A percentile compares a stretch with the other conserved stretches of the same genome.
Conservation (phyloP, 2,329 filamentous ascomycete species). For the Paecilomyces sp. region DNA sequence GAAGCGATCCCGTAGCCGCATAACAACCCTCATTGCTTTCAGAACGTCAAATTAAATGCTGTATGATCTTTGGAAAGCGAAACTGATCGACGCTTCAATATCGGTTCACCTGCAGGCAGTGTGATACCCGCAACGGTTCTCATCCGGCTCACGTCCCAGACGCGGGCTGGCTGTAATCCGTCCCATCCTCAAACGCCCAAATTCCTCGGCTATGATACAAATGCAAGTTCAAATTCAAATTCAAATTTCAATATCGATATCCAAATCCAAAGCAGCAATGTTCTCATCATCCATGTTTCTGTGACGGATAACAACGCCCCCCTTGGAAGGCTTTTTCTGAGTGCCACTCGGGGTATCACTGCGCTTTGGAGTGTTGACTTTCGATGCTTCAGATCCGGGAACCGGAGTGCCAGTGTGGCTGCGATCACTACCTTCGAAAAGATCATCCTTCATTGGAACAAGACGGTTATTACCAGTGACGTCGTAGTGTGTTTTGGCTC, state of each 20-base stretch:
- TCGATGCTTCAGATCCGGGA: constrained; percentile 45
- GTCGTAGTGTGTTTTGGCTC: constrained; percentile 62
- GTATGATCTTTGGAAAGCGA: not conserved
- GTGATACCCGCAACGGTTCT: not conserved
- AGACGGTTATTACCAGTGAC: constrained; percentile 41
- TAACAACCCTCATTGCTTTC: not conserved
- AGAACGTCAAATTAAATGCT: not conserved
- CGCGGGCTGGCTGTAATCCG: not conserved
- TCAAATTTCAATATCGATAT: constrained; percentile 83
- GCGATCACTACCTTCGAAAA: constrained; percentile 40
- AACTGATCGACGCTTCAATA: not conserved
- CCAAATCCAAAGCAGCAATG: constrained; percentile 80
- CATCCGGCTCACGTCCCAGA: not conserved
- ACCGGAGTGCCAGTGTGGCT: constrained; percentile 44
- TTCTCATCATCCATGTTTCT: constrained; percentile 86
- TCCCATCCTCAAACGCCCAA: constrained; percentile 1
- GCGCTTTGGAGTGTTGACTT: constrained; percentile 44
- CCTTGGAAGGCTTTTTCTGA: constrained; percentile 30
- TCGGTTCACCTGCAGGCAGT: not conserved
- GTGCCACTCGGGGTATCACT: constrained; percentile 26
- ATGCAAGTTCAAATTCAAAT: not conserved
- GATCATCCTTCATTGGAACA: constrained; percentile 31
- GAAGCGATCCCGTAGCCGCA: not conserved
- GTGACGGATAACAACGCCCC: constrained; percentile 62
- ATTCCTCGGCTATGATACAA: not conserved